Conservation (phyloP, 495 filamentous ascomycete species). For the Neurospora africana region DNA sequence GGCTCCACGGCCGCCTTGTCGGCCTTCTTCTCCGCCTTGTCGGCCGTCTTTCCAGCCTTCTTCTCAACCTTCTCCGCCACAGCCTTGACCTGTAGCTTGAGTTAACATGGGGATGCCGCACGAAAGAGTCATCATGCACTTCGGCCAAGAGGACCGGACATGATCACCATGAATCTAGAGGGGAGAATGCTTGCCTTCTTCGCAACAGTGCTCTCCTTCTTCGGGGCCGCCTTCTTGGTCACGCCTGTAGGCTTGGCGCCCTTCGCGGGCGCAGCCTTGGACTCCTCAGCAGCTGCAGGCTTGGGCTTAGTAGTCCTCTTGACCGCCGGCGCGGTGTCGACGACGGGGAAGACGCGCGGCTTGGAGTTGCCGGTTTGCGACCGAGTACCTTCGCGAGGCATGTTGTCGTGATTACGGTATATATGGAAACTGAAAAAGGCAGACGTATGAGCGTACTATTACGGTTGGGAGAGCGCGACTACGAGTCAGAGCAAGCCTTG, state of each 20-base stretch:
- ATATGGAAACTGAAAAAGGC: background rate
- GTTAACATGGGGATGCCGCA: slow-evolving; percentile 16
- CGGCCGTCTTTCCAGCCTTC: slow-evolving; percentile 15
- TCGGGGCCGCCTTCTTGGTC: slow-evolving; percentile 43
- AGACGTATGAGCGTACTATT: background rate
- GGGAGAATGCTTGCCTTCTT: slow-evolving; percentile 32
- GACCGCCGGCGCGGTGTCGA: slow-evolving; percentile 40
- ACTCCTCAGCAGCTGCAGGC: slow-evolving; percentile 23
- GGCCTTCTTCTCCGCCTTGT: slow-evolving; percentile 15
- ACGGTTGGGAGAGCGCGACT: background rate
- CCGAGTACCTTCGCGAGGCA: slow-evolving; percentile 47
- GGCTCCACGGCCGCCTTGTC: slow-evolving; percentile 12
- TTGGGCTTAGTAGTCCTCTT: slow-evolving; percentile 35
- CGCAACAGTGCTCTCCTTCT: slow-evolving; percentile 35
- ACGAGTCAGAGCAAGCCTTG: background rate
- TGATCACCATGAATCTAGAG: background rate
- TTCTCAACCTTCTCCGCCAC: slow-evolving; percentile 34
- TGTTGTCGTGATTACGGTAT: slow-evolving; percentile 14
- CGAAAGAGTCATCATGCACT: background rate
- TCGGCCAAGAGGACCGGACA: background rate
- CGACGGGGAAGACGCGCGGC: slow-evolving; percentile 41
- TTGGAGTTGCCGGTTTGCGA: slow-evolving; percentile 44
- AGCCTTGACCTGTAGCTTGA: slow-evolving; percentile 32
- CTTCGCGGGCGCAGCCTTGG: slow-evolving; percentile 29
- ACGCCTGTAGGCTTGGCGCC: slow-evolving; percentile 42